phyloP scores from a whole-genome alignment of 495 filamentous ascomycete species.

The Halenospora varia region DNA sequence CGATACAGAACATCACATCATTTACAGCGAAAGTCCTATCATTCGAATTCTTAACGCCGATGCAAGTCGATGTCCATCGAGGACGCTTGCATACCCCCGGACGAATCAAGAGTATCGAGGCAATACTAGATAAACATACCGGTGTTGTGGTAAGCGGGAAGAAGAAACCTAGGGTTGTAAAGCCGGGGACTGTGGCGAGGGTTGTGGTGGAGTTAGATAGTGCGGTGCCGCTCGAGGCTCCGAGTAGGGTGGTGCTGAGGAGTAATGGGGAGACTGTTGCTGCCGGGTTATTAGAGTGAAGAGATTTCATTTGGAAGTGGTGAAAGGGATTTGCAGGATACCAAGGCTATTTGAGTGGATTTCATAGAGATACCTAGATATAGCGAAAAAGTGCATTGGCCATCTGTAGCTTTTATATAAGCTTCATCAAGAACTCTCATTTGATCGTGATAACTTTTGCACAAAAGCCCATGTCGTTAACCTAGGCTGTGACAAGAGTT shows the following conservation, averaged over 20 bases:
- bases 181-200: constrained; percentile 64
- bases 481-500: no score
- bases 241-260: constrained; percentile 75
- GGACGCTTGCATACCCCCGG: constrained; percentile 79
- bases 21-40: constrained; percentile 83
- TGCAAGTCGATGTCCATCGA: constrained; percentile 81
- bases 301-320: no score
- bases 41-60: constrained; percentile 84
- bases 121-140: constrained; percentile 68
- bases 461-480: no score
- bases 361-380: no score
- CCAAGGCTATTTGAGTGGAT: no score
- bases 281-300: constrained; percentile 77
- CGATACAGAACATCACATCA: constrained; percentile 60
- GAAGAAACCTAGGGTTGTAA: constrained; percentile 79
- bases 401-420: no score
- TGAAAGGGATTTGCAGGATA: no score
- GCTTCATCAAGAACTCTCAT: no score
- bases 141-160: constrained; percentile 58
- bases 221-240: constrained; percentile 73
- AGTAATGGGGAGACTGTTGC: constrained; percentile 78
- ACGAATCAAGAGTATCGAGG: constrained; percentile 63
- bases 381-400: no score
- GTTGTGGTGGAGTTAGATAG: constrained; percentile 69
- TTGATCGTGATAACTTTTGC: no score